Percentiles rank a stretch among this genome's conserved stretches.
phyloP scores from a whole-genome alignment of 176 grass and related monocot species.

The Oryza punctata region DNA sequence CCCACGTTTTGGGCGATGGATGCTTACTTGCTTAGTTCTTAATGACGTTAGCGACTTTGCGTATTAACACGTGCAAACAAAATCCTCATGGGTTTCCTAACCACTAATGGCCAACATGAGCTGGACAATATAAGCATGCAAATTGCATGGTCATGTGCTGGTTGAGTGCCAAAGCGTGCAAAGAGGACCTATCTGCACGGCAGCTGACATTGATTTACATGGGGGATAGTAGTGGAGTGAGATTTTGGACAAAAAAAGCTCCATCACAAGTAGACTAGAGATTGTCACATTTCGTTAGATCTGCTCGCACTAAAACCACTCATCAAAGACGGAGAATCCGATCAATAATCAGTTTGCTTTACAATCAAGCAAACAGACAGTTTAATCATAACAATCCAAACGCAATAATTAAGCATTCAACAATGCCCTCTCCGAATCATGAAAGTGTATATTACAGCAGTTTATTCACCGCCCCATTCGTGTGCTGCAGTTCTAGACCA shows the following conservation, averaged over 20 bases:
- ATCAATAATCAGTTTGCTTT: slow-evolving; percentile 40
- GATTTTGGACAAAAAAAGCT: background rate
- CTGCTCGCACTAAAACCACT: background rate
- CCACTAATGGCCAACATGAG: background rate
- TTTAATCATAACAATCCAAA: slow-evolving; percentile 24
- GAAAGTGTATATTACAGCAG: background rate
- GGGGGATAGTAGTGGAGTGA: background rate
- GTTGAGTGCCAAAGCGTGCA: slow-evolving; percentile 3
- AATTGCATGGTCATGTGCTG: background rate
- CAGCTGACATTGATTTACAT: background rate
- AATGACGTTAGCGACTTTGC: background rate
- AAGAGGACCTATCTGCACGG: background rate
- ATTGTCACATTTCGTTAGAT: slow-evolving; percentile 6
- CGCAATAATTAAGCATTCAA: background rate
- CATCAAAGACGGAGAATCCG: background rate
- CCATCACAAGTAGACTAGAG: background rate
- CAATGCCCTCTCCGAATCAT: background rate
- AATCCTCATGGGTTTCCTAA: background rate
- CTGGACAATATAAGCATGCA: background rate
- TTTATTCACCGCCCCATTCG: background rate
- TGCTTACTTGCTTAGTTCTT: background rate
- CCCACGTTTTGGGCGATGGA: background rate
- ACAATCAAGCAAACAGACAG: slow-evolving; percentile 32
- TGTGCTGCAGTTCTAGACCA: background rate
- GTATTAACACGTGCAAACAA: background rate